phyloP scores from a whole-genome alignment of 176 grass and related monocot species.

The Alloteropsis semialata region DNA sequence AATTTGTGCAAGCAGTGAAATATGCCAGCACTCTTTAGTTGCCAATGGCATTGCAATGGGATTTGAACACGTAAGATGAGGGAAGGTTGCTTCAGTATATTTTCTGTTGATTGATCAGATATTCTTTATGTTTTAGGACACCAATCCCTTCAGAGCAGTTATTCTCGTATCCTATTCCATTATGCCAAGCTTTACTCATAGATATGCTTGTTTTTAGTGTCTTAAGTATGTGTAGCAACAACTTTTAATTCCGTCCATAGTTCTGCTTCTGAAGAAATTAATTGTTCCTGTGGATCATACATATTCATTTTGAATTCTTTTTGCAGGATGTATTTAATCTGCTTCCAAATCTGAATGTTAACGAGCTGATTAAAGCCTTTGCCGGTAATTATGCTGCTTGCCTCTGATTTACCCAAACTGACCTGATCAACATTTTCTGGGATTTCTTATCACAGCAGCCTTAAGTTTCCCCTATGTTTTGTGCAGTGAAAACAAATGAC shows the following conservation, averaged over 20 bases:
- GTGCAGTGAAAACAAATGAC: constrained; percentile 99
- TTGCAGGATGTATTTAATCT: constrained; percentile 94
- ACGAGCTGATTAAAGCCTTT: constrained; percentile 92
- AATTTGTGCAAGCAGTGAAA: not conserved
- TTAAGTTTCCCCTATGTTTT: constrained; percentile 6
- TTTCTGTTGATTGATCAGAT: not conserved
- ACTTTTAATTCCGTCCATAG: not conserved
- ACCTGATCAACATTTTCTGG: not conserved
- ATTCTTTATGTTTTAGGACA: constrained; percentile 6
- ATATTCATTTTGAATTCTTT: constrained; percentile 1
- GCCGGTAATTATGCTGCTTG: constrained; percentile 55
- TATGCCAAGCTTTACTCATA: not conserved
- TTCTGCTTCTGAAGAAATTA: not conserved
- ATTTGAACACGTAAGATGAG: not conserved
- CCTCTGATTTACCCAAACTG: not conserved
- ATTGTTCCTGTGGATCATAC: not conserved
- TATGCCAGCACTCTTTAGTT: not conserved
- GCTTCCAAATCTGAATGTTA: constrained; percentile 92
- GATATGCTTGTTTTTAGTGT: not conserved
- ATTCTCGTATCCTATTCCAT: not conserved
- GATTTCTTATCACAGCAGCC: constrained; percentile 1
- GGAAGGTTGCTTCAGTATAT: not conserved
- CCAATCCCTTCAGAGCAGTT: not conserved
- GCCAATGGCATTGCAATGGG: not conserved
- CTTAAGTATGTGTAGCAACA: not conserved